Evolutionary conservation across 805 yeast species (phyloP).

Genomic region (Schwanniomyces yamadae): DNA sequence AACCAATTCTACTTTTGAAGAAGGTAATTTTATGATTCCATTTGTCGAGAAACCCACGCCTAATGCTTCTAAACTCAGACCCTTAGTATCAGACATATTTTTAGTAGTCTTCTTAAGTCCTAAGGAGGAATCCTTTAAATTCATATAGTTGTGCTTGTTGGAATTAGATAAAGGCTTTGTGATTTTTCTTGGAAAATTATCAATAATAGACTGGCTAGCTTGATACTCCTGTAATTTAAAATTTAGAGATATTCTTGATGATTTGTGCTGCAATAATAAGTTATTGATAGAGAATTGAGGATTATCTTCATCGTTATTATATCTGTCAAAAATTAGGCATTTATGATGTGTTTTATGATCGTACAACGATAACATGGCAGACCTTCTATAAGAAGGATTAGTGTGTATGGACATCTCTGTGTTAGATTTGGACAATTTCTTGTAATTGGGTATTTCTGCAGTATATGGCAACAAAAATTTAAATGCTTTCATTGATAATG

Average conservation of each 20-base stretch:
- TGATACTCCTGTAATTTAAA: conserved; percentile 25
- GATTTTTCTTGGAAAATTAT: conserved; percentile 2
- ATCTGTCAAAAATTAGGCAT: conserved; percentile 31
- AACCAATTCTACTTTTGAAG: conserved; percentile 43
- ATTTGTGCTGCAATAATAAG: conserved; percentile 36
- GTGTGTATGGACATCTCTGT: conserved; percentile 42
- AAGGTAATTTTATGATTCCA: conserved; percentile 52
- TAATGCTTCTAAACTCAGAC: conserved; percentile 3
- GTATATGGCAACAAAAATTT: conserved; percentile 25
- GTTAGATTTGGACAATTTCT: conserved; percentile 27
- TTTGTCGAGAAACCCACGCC: conserved; percentile 45
- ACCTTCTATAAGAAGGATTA: conserved; percentile 43
- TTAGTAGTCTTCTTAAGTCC: conserved; percentile 33
- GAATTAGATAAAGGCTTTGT: conserved; percentile 10
- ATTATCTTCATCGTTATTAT: conserved; percentile 23
- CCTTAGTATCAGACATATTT: conserved; percentile 7
- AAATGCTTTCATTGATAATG: conserved; percentile 7
- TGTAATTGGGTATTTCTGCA: conserved; percentile 19
- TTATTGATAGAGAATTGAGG: conserved; percentile 40
- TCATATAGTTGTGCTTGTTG: conserved; percentile 36
- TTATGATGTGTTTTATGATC: conserved; percentile 37
- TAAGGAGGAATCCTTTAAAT: conserved; percentile 38
- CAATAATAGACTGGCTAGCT: conserved; percentile 9
- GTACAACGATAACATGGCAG: conserved; percentile 46
- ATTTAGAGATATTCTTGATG: conserved; percentile 34